Conservation (phyloP, 768 basidiomycete species). For the Pleurotus djamor region DNA sequence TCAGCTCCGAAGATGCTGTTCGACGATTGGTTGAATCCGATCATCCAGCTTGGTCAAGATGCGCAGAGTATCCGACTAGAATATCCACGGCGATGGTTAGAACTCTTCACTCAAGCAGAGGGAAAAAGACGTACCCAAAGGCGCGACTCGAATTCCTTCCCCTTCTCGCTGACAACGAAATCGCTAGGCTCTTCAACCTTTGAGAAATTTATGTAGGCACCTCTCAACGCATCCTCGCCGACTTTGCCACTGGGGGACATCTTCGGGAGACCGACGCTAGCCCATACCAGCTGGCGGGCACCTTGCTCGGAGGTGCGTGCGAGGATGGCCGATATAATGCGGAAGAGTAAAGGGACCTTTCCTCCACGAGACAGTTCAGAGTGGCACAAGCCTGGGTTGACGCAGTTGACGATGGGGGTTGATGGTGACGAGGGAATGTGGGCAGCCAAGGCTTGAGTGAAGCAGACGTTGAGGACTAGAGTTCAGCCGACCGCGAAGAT, state of each 20-base stretch:
- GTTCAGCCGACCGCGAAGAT: neutral
- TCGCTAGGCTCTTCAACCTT: conserved; percentile 29
- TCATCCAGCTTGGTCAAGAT: no score
- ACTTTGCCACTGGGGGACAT: neutral
- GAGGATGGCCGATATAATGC: conserved; percentile 24
- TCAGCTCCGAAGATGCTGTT: no score
- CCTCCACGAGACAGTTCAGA: conserved; percentile 31
- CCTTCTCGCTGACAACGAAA: conserved; percentile 27
- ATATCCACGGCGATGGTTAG: neutral
- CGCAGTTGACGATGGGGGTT: conserved; percentile 29
- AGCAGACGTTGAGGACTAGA: conserved; percentile 37
- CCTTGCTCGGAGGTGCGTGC: conserved; percentile 36
- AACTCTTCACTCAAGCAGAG: neutral
- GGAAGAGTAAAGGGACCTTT: conserved; percentile 9
- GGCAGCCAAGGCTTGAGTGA: conserved; percentile 31
- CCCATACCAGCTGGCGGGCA: conserved; percentile 29
- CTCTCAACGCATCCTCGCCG: conserved; percentile 20
- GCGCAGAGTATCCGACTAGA: neutral
- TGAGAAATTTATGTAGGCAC: conserved; percentile 22
- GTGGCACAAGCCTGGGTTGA: conserved; percentile 39
- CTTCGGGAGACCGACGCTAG: conserved; percentile 19
- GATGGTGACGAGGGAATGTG: conserved; percentile 18
- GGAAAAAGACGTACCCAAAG: conserved; percentile 27
- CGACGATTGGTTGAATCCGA: no score
- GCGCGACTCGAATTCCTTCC: conserved; percentile 21